Conservation (phyloP, 2,329 filamentous ascomycete species). For the Ceratocystis colombiana region DNA sequence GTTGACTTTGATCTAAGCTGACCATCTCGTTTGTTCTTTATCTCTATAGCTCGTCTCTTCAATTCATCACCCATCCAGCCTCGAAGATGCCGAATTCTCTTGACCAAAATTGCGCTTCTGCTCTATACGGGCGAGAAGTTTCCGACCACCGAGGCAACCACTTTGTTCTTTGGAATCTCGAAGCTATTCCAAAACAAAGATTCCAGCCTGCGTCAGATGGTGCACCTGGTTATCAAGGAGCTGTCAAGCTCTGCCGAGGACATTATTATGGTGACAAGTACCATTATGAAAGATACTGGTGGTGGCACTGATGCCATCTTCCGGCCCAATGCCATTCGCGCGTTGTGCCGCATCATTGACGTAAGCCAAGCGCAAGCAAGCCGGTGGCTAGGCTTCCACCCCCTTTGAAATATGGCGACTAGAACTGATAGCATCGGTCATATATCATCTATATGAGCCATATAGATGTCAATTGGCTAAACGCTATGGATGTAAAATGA, state of each 20-base stretch:
- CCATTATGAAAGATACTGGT: constrained; percentile 98
- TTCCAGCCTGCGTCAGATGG: constrained; percentile 95
- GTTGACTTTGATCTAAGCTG: background rate
- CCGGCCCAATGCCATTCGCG: constrained; percentile 89
- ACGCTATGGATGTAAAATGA: too few species aligned
- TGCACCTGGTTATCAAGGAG: constrained; percentile 97
- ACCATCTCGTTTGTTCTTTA: constrained; percentile 12
- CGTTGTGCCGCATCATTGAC: constrained; percentile 92
- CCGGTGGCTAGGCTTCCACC: background rate
- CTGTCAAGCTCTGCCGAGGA: constrained; percentile 90
- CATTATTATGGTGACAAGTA: constrained; percentile 99
- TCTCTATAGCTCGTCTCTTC: constrained; percentile 73
- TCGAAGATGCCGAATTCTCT: constrained; percentile 89
- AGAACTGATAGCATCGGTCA: background rate
- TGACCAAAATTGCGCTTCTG: constrained; percentile 94
- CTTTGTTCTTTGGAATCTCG: constrained; percentile 96
- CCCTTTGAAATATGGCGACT: too few species aligned
- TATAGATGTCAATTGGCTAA: too few species aligned
- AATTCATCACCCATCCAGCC: constrained; percentile 95
- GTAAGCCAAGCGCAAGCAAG: constrained; percentile 41
- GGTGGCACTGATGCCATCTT: constrained; percentile 90
- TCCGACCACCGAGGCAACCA: constrained; percentile 92
- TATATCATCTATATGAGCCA: too few species aligned
- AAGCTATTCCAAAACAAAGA: constrained; percentile 99
- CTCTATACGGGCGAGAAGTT: constrained; percentile 96